These are phyloP conservation scores for Thymus mandschuricus DNA, from an alignment of 257 asterid species.

Conservation along the genomic window DNA sequence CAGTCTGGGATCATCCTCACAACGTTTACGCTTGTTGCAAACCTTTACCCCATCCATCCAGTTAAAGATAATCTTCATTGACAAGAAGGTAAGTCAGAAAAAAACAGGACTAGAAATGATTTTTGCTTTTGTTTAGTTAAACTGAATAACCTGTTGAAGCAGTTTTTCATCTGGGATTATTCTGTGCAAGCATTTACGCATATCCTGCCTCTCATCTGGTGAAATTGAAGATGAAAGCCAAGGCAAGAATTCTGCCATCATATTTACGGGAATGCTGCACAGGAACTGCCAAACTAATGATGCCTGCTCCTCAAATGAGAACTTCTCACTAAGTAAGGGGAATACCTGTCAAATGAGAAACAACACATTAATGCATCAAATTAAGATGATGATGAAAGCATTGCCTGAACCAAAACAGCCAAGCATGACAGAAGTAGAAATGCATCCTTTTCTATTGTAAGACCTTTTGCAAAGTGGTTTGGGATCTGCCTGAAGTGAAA, in stretches of 20 bases:
- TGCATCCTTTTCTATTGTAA: neutral
- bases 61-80: constrained; percentile 74
- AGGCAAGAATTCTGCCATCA: constrained; percentile 98
- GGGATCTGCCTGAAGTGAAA: neutral
- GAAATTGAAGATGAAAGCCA: constrained; percentile 95
- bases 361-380: constrained; percentile 20
- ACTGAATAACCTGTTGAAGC: constrained; percentile 79
- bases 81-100: constrained; percentile 45
- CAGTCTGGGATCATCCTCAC: constrained; percentile 48
- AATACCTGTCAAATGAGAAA: constrained; percentile 62
- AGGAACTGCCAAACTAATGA: constrained; percentile 96
- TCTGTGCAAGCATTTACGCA: constrained; percentile 86
- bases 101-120: constrained; percentile 24
- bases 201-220: constrained; percentile 79
- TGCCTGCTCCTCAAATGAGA: constrained; percentile 96
- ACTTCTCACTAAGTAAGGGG: constrained; percentile 84
- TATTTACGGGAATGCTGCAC: constrained; percentile 96
- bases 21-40: constrained; percentile 76
- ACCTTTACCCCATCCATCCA: constrained; percentile 93
- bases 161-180: constrained; percentile 84
- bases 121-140: constrained; percentile 25
- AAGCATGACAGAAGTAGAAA: constrained; percentile 24
- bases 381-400: constrained; percentile 19
- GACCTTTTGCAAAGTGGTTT: constrained; percentile 1
- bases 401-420: neutral